Percentiles rank a stretch among this genome's conserved stretches.
Conservation (phyloP, 352 stramenopile species). For the Thraustochytrium striatum region DNA sequence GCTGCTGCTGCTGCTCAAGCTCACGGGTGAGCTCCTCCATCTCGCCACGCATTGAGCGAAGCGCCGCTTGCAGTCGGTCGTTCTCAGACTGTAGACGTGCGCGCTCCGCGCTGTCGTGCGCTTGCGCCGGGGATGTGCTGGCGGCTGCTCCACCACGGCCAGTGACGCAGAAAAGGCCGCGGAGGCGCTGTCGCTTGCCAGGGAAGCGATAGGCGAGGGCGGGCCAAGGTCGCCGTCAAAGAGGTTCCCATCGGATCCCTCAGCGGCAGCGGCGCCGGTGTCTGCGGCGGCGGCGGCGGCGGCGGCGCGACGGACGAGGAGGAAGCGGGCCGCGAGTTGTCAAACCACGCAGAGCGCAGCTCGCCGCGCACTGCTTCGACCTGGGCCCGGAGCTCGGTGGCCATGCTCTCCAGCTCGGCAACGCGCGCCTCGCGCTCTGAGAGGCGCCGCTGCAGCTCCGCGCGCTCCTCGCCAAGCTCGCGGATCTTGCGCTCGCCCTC, state of each 20-base stretch:
- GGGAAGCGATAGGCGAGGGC: conserved; percentile 16
- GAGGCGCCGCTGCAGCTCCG: not conserved
- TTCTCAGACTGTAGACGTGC: not conserved
- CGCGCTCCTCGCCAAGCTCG: not conserved
- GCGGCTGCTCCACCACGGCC: not conserved
- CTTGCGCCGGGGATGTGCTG: no score
- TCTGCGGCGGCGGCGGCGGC: not conserved
- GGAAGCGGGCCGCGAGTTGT: not conserved
- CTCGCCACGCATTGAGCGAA: not conserved
- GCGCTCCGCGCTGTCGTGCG: no score
- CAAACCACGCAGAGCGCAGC: not conserved
- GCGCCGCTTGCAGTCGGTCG: not conserved
- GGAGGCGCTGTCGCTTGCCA: not conserved
- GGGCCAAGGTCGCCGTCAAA: conserved; percentile 37
- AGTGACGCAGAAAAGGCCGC: not conserved
- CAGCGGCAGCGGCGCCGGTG: no score
- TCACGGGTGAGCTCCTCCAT: not conserved
- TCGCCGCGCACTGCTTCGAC: not conserved
- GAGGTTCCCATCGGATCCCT: not conserved
- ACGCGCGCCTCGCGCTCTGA: not conserved
- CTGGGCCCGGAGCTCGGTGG: conserved; percentile 28
- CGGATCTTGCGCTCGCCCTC: not conserved
- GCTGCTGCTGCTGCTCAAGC: conserved; percentile 17
- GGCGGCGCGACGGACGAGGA: not conserved
- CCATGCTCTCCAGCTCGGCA: conserved; percentile 7